Evolutionary conservation across 495 filamentous ascomycete species (phyloP).

Genomic region (Penicillium flavigenum): DNA sequence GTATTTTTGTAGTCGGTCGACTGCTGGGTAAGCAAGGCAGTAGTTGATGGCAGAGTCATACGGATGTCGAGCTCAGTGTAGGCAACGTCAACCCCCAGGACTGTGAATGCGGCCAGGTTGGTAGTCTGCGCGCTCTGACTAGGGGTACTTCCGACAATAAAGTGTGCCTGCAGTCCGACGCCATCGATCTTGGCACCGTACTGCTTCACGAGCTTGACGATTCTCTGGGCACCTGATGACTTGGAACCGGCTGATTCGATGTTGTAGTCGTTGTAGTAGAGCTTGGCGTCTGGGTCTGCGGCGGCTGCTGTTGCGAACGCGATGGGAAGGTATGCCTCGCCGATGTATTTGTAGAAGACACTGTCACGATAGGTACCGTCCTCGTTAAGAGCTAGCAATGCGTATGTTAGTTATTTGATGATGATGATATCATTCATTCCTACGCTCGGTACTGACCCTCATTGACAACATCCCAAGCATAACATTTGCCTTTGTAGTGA

Average conservation of each 20-base stretch:
- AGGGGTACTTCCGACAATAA: conserved; percentile 55
- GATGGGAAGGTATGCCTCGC: conserved; percentile 46
- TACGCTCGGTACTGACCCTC: conserved; percentile 29
- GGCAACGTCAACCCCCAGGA: conserved; percentile 58
- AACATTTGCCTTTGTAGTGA: conserved; percentile 57
- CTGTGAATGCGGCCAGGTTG: conserved; percentile 49
- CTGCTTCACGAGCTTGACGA: conserved; percentile 54
- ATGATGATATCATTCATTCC: not conserved
- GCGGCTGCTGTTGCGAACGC: conserved; percentile 48
- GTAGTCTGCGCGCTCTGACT: conserved; percentile 47
- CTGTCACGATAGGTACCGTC: conserved; percentile 46
- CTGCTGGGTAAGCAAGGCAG: conserved; percentile 55
- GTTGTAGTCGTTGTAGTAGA: conserved; percentile 72
- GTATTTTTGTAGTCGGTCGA: conserved; percentile 55
- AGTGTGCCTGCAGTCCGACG: conserved; percentile 63
- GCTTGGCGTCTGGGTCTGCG: conserved; percentile 49
- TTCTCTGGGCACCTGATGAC: conserved; percentile 42
- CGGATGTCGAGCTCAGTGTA: conserved; percentile 64
- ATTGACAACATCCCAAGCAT: conserved; percentile 46
- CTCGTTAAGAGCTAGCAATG: conserved; percentile 40
- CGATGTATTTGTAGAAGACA: conserved; percentile 45
- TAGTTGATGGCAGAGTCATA: conserved; percentile 46
- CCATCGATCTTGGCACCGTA: conserved; percentile 61
- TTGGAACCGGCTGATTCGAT: conserved; percentile 56
- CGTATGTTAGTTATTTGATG: conserved; percentile 1